These are phyloP conservation scores for Penicillium egyptiacum DNA, from an alignment of 495 filamentous ascomycete species.

Conservation along the genomic window DNA sequence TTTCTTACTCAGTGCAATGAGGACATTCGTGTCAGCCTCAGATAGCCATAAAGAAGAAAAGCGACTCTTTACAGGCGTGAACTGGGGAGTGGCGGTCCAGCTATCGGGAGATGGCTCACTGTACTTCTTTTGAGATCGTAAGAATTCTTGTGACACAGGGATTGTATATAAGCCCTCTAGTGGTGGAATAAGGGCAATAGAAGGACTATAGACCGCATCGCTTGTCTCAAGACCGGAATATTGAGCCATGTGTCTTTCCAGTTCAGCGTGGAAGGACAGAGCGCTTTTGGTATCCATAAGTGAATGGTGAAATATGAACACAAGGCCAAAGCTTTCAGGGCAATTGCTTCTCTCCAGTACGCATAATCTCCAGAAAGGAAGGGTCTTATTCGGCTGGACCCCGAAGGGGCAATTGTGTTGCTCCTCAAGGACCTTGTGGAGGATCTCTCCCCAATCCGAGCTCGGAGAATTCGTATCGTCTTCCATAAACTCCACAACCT, in stretches of 20 bases:
- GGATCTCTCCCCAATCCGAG: neutral
- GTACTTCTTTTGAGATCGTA: neutral
- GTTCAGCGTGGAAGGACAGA: conserved; percentile 9
- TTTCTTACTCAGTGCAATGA: conserved; percentile 3
- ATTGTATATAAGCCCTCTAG: neutral
- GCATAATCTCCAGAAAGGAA: conserved; percentile 15
- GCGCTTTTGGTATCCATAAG: conserved; percentile 11
- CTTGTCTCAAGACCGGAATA: neutral
- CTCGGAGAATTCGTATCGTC: neutral
- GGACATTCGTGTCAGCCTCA: neutral
- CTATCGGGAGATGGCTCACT: neutral
- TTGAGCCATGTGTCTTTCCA: conserved; percentile 4
- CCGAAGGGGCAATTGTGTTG: conserved; percentile 9
- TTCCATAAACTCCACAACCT: neutral
- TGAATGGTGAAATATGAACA: conserved; percentile 13
- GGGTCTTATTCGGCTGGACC: neutral
- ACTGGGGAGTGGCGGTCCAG: conserved; percentile 6
- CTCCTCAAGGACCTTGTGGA: neutral
- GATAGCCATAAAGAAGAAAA: conserved; percentile 11
- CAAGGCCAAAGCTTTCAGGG: neutral
- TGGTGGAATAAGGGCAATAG: neutral
- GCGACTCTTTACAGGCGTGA: conserved; percentile 5
- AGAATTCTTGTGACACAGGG: neutral
- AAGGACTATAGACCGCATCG: neutral
- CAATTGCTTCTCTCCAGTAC: conserved; percentile 5